phyloP scores from a whole-genome alignment of 495 filamentous ascomycete species.

The Opeltia flavorubescens region DNA sequence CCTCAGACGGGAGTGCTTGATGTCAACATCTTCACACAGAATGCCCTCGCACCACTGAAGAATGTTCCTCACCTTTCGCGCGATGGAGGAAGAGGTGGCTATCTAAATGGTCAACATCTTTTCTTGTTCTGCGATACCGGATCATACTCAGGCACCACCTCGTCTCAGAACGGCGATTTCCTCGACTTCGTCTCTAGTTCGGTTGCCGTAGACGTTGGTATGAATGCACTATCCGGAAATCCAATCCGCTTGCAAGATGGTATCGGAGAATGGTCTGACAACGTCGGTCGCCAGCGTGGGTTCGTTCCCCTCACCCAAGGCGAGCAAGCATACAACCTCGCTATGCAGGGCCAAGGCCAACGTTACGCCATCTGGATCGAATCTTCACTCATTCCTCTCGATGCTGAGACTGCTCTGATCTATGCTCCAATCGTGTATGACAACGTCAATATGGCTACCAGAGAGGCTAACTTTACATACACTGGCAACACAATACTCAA shows the following conservation, averaged over 20 bases:
- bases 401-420: constrained; percentile 16
- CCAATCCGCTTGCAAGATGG: constrained; percentile 17
- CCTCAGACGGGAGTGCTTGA: constrained; percentile 16
- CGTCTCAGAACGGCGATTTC: constrained; percentile 14
- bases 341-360: constrained; percentile 19
- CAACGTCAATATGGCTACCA: constrained; percentile 17
- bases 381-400: constrained; percentile 20
- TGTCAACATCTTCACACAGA: constrained; percentile 15
- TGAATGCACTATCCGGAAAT: constrained; percentile 16
- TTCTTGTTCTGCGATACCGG: constrained; percentile 24
- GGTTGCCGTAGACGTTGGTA: constrained; percentile 20
- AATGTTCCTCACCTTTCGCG: constrained; percentile 20
- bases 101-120: constrained; percentile 21
- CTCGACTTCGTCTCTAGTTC: constrained; percentile 23
- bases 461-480: constrained; percentile 18
- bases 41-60: constrained; percentile 10
- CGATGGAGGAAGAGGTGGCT: constrained; percentile 22
- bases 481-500: constrained; percentile 18
- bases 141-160: constrained; percentile 17
- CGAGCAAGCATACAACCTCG: constrained; percentile 19
- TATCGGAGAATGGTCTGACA: constrained; percentile 21
- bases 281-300: constrained; percentile 19
- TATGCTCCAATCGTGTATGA: constrained; percentile 23
- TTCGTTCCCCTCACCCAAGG: constrained; percentile 20
- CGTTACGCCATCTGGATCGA: constrained; percentile 24